Conservation (phyloP, 2,329 filamentous ascomycete species). For the Paraphoma sp. region DNA sequence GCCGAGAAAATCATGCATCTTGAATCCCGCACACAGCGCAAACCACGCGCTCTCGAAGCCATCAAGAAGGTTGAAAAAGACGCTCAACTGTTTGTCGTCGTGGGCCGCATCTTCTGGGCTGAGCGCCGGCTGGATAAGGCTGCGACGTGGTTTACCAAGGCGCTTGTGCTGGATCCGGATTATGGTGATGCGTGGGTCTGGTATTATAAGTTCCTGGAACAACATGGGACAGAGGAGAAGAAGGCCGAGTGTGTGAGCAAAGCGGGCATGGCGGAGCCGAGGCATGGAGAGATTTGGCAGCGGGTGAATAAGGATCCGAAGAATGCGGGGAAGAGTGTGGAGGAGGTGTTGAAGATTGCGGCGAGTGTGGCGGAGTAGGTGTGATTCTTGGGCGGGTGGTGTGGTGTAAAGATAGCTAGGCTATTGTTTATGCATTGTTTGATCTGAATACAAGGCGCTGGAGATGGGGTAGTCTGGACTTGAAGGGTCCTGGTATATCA, state of each 20-base stretch:
- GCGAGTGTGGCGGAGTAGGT: constrained; percentile 61
- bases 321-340: constrained; percentile 75
- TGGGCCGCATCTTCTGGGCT: constrained; percentile 94
- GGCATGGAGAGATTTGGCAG: constrained; percentile 94
- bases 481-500: too few relatives aligned
- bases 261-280: constrained; percentile 82
- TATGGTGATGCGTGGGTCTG: constrained; percentile 95
- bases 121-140: constrained; percentile 93
- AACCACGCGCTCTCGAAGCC: constrained; percentile 87
- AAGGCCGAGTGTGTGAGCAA: constrained; percentile 81
- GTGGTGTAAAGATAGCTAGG: background rate
- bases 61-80: constrained; percentile 98
- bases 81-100: constrained; percentile 84
- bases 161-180: constrained; percentile 85
- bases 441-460: too few relatives aligned
- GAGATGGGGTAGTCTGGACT: too few relatives aligned
- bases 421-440: too few relatives aligned
- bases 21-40: constrained; percentile 88
- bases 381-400: background rate
- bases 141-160: constrained; percentile 97
- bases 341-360: constrained; percentile 84
- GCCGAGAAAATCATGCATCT: constrained; percentile 95
- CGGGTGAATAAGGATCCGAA: constrained; percentile 81
- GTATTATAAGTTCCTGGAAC: constrained; percentile 92
- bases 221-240: constrained; percentile 97